Percentiles rank a stretch among this genome's conserved stretches.
phyloP scores from a whole-genome alignment of 352 stramenopile genomes.

The Globisporangium nagaii region DNA sequence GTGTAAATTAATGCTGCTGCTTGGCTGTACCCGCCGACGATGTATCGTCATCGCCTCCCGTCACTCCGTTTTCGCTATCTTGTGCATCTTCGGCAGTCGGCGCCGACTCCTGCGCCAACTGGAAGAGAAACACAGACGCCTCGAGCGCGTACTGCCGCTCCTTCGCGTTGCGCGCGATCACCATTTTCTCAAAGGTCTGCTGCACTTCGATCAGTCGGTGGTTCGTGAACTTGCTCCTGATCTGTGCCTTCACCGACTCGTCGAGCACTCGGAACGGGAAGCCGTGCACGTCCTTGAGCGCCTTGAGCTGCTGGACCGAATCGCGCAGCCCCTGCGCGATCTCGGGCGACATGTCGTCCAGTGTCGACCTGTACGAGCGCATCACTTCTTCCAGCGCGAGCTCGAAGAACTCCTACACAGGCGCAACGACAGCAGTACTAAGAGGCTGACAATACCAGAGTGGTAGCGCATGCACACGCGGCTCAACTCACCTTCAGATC shows the following conservation, averaged over 20 bases:
- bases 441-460: too few species aligned
- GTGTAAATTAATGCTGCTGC: not conserved
- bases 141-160: slow-evolving; percentile 57
- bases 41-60: not conserved
- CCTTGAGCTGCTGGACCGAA: slow-evolving; percentile 40
- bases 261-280: slow-evolving; percentile 54
- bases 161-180: slow-evolving; percentile 43
- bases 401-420: slow-evolving; percentile 60
- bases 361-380: slow-evolving; percentile 32
- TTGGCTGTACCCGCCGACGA: not conserved
- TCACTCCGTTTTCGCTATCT: not conserved
- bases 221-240: slow-evolving; percentile 47
- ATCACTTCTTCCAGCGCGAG: slow-evolving; percentile 58
- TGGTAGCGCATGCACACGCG: not conserved
- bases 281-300: slow-evolving; percentile 33
- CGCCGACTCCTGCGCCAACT: slow-evolving; percentile 47
- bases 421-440: too few species aligned
- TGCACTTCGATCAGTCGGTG: slow-evolving; percentile 64
- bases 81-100: slow-evolving; percentile 1
- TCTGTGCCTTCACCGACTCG: slow-evolving; percentile 25
- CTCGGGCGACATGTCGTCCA: slow-evolving; percentile 59
- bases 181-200: slow-evolving; percentile 54
- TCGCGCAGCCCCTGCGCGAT: slow-evolving; percentile 38
- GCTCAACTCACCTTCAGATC: slow-evolving; percentile 47
- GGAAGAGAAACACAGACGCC: slow-evolving; percentile 51